Percentiles rank a stretch among this genome's conserved stretches.
These are phyloP conservation scores for Straminergon stramineum DNA, from an alignment of 225 moss, liverwort and hornwort species.

Conservation along the genomic window DNA sequence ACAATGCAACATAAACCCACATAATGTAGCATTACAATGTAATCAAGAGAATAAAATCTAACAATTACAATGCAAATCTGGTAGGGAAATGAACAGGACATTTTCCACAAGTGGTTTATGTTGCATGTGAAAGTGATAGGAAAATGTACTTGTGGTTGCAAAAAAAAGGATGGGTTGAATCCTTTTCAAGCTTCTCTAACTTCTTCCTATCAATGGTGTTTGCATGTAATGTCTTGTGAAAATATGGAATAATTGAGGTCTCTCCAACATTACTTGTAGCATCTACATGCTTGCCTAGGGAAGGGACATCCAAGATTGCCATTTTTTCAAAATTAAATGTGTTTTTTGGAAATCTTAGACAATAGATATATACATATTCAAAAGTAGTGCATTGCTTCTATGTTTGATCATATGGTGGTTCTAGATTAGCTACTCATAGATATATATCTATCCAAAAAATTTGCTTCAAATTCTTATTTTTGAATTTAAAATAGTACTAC, in stretches of 20 bases:
- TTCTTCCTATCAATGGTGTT: background rate
- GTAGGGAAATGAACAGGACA: background rate
- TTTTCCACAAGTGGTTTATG: too few species aligned
- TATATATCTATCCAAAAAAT: background rate
- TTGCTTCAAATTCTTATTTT: background rate
- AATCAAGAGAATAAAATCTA: background rate
- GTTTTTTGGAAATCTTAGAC: background rate
- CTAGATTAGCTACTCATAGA: too few species aligned
- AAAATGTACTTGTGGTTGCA: background rate
- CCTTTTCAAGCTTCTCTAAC: background rate
- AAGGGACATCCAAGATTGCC: background rate
- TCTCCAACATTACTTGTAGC: fast-evolving
- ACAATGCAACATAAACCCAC: too few species aligned
- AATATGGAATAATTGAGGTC: too few species aligned
- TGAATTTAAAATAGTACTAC: background rate
- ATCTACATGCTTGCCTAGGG: fast-evolving
- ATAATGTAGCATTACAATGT: too few species aligned
- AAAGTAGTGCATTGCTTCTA: background rate
- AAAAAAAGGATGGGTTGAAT: background rate
- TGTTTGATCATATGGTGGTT: background rate
- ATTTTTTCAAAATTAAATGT: background rate
- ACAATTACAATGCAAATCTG: too few species aligned
- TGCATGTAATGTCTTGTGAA: background rate
- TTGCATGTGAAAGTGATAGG: background rate
- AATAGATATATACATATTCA: background rate